Evolutionary conservation across 129 eudicot species (phyloP), one percentile per base, ranked within the genome.

Genomic region (Pulicaria dysenterica): DNA sequence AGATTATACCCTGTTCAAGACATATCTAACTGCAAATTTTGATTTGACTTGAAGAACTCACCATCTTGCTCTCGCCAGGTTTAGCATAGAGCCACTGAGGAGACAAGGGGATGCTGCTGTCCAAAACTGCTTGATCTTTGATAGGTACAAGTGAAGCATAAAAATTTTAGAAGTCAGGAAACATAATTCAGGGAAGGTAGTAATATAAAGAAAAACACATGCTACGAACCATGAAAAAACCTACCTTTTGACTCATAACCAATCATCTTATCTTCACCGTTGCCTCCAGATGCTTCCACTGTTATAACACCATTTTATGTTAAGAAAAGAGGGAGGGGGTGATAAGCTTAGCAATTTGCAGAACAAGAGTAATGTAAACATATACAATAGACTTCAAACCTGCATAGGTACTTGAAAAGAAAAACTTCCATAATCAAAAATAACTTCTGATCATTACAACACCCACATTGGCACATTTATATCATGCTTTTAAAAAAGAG

Each of bases 41-140:
- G 31, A 16, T 45, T 4, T 48, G 10, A 41, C 67, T 55, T 13
- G 8, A 8, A 40, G n/a, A 37, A 79, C 83, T 64, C 70, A 92
- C 98, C 89, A 63, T 74, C 83, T 87, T 92, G 48, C 83, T 65
- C 62, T 92, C 96, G 49, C 74, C 81, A 56, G 96, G 96, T 80
- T 87, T 92, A 72, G 90, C 83, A 80, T 92, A 89, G 49, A 92
- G 95, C 98, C 98, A 92, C 69, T 92, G 98, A 8, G 98, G 98
- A 77, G 98, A 92, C 79, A 92, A 73, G 0, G 97, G 96, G 43
- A 92, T 92, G 88, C 84, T 88, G 84, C 77, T 91, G 73, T 92
- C 98, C 12, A 82, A 50, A 34, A 77, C 77, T 55, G 70, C 86
- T 73, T 83, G 91, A 78, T 92, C 98, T 89, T 82, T 41, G 51